Conservation (phyloP, 805 yeast genomes). For the Ascoidea rubescens region DNA sequence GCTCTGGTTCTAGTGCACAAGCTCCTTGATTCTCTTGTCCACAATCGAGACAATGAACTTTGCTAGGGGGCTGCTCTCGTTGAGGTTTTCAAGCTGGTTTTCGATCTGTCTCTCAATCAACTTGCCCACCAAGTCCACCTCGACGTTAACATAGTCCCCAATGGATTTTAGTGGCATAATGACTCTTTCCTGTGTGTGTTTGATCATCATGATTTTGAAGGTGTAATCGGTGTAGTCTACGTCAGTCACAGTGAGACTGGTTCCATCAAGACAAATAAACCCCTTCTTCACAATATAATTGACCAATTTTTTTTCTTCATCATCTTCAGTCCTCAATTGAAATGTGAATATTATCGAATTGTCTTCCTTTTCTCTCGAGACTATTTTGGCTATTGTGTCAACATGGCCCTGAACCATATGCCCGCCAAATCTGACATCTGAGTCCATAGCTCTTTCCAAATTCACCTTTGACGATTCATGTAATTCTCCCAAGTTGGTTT, state of each 20-base stretch:
- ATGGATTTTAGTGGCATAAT: slow-evolving; percentile 48
- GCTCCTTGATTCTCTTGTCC: too few species aligned
- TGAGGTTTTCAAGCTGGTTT: slow-evolving; percentile 13
- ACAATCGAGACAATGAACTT: too few species aligned
- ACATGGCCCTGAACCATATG: slow-evolving; percentile 98
- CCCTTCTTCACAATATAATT: slow-evolving; percentile 90
- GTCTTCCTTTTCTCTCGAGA: slow-evolving; percentile 41
- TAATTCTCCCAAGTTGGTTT: slow-evolving; percentile 63
- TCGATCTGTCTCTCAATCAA: slow-evolving; percentile 77
- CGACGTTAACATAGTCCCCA: slow-evolving; percentile 70
- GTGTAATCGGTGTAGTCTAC: slow-evolving; percentile 45
- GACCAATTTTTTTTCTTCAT: slow-evolving; percentile 19
- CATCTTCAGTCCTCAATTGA: slow-evolving; percentile 45
- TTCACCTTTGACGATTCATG: slow-evolving; percentile 50
- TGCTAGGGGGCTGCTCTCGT: slow-evolving; percentile 32
- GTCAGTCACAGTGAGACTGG: slow-evolving; percentile 74
- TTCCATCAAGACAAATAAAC: slow-evolving; percentile 84
- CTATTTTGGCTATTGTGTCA: slow-evolving; percentile 71
- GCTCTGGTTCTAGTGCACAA: too few species aligned
- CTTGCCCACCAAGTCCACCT: slow-evolving; percentile 91
- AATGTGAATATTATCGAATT: slow-evolving; percentile 72
- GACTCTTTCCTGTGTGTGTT: slow-evolving; percentile 78
- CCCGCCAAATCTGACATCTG: slow-evolving; percentile 84
- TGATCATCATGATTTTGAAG: slow-evolving; percentile 83
- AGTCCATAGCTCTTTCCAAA: slow-evolving; percentile 81